Percentiles rank a stretch among this genome's conserved stretches.
Evolutionary conservation across 257 asterid genomes (phyloP).

Genomic region (Solanum ossicruentum): DNA sequence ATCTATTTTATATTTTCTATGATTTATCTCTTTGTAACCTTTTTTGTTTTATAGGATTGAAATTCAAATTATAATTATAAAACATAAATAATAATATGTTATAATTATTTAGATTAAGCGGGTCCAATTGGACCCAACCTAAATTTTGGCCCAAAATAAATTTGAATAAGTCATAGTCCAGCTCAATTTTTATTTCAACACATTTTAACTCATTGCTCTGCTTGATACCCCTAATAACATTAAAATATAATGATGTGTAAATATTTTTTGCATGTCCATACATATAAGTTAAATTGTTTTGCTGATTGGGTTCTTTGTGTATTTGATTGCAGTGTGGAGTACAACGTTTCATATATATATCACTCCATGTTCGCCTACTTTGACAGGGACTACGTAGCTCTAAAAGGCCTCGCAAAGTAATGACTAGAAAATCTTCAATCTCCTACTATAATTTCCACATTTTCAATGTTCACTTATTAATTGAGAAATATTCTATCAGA

Average conservation of each 20-base stretch:
- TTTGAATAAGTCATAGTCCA: too few relatives aligned
- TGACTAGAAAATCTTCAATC: not conserved
- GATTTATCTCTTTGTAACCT: too few relatives aligned
- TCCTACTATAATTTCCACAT: not conserved
- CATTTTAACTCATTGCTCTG: too few relatives aligned
- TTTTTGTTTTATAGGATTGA: too few relatives aligned
- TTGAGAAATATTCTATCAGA: constrained; percentile 20
- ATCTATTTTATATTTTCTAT: too few relatives aligned
- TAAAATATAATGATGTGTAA: not conserved
- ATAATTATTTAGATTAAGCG: too few relatives aligned
- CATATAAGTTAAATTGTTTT: not conserved
- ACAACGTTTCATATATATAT: constrained; percentile 62
- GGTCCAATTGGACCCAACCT: too few relatives aligned
- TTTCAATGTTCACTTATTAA: not conserved
- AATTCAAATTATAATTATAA: too few relatives aligned
- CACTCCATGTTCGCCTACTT: constrained; percentile 70
- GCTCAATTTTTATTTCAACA: too few relatives aligned
- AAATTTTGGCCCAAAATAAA: too few relatives aligned
- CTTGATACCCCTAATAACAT: not conserved
- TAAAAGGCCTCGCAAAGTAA: constrained; percentile 84
- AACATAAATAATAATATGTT: too few relatives aligned
- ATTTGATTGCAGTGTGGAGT: constrained; percentile 58
- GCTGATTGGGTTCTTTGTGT: not conserved
- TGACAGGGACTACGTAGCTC: constrained; percentile 82
- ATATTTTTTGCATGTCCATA: not conserved